Base-by-base conservation (phyloP, 1,284 basidiomycete species). In the Ustilago vetiveriae region DNA sequence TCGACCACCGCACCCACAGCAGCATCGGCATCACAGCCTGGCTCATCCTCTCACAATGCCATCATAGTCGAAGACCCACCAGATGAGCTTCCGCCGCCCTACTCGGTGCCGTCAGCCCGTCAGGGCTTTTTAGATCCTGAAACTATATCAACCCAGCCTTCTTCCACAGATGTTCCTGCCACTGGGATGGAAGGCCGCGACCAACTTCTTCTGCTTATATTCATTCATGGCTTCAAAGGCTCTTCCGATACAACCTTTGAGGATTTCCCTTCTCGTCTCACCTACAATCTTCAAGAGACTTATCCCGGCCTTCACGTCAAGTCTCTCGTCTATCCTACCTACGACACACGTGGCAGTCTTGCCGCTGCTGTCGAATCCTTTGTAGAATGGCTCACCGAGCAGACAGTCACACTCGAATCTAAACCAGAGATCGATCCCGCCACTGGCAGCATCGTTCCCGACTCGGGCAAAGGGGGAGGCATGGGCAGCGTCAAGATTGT, bases 261-360 rank as follows among this genome's bases (percentile, higher is more conserved):
- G 44, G 85, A 86, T 60, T 93, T 92, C 64, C 92, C 91, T 0
- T 83, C 87, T 68, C 86, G 92, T 41, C 84, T 97, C 22, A 86
- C 87, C 43, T 90, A 94, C 77, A 84, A 94, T 33, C 84, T 96
- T 5, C 74, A 81, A 39, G 81, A 84, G 30, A 85, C 85, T 0
- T 82, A 85, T 37, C 79, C 84, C 0, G 75, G 86, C 51, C 82
- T 88, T 2, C 78, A 81, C 17, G 88, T 92, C 8, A 89, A 93
- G 79, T 90, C 88, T 47, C 83, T 89, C 13, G 85, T 93, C 6
- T 97, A 96, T 80, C 94, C 94, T 24, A 89, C 88, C 3, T 97
- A 96, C 76, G 91, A 96, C 85, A 92, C 90, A 56, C 72, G 85
- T 17, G 76, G 77, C 36, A 71, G 70, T 30, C 58, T 79, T 9